A percentile compares a stretch with the other conserved stretches of the same genome.
Evolutionary conservation across 495 filamentous ascomycete species (phyloP).

Genomic region (Hypoxylon perforatum): DNA sequence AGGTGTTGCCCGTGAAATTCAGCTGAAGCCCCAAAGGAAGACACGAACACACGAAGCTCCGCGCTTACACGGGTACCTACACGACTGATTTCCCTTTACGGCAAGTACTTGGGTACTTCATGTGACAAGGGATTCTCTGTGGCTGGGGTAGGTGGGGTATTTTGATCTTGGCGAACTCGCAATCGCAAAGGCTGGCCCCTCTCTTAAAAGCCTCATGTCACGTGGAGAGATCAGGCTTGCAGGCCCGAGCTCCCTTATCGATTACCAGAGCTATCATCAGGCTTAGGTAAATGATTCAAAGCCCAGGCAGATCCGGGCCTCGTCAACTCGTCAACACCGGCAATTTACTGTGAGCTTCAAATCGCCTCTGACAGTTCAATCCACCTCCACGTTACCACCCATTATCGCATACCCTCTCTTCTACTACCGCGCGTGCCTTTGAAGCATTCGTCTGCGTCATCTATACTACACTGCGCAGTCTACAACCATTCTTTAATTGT

Average conservation of each 20-base stretch:
- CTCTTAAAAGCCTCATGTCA: conserved; percentile 2
- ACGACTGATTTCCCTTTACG: conserved; percentile 16
- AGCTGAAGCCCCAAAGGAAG: no score
- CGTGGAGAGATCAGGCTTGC: no score
- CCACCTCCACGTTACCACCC: conserved; percentile 15
- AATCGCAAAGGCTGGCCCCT: conserved; percentile 12
- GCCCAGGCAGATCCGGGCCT: conserved; percentile 42
- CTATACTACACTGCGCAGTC: not conserved
- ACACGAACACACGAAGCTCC: not conserved
- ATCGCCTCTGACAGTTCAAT: conserved; percentile 18
- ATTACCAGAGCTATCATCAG: conserved; percentile 7
- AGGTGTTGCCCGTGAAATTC: no score
- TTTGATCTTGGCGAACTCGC: not conserved
- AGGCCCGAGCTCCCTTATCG: conserved; percentile 40
- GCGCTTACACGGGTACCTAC: not conserved
- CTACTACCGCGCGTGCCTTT: not conserved
- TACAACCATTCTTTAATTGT: conserved; percentile 11
- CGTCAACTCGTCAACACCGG: conserved; percentile 32
- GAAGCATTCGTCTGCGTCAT: not conserved
- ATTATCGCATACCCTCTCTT: not conserved
- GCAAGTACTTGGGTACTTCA: conserved; percentile 7
- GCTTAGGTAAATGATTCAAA: conserved; percentile 36
- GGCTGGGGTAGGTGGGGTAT: conserved; percentile 9
- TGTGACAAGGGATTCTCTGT: not conserved
- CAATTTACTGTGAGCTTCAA: conserved; percentile 30